Evolutionary conservation across 805 yeast species (phyloP).

Genomic region (Grigorovia jiainica): DNA sequence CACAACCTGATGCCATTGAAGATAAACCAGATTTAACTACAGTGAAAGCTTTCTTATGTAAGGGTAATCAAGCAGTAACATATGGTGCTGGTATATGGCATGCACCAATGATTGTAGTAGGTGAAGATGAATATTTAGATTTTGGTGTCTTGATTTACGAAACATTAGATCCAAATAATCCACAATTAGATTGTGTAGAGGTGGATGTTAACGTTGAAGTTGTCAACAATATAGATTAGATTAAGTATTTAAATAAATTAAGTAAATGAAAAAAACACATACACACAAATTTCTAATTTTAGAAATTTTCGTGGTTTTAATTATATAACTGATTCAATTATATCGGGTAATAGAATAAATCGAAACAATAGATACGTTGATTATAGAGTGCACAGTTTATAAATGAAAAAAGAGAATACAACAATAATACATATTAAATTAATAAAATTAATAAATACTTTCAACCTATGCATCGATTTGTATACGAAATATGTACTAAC

Average conservation of each 20-base stretch:
- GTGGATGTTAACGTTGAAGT: conserved; percentile 30
- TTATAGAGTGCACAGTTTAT: no score
- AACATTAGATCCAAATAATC: conserved; percentile 62
- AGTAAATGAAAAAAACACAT: no score
- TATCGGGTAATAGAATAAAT: no score
- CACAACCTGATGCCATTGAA: conserved; percentile 37
- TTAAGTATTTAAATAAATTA: neutral
- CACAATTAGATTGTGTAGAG: conserved; percentile 61
- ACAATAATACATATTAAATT: no score
- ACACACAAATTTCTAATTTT: no score
- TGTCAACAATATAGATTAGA: neutral
- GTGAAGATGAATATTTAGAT: conserved; percentile 44
- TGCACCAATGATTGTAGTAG: conserved; percentile 89
- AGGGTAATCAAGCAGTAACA: conserved; percentile 82
- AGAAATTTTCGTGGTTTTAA: no score
- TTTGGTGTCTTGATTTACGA: conserved; percentile 87
- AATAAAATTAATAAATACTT: no score
- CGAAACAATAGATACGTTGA: no score
- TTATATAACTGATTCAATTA: no score
- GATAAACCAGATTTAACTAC: conserved; percentile 54
- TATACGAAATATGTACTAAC: no score
- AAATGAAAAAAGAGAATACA: no score
- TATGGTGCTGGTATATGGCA: conserved; percentile 82
- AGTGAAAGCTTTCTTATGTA: conserved; percentile 60
- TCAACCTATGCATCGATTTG: no score